These are phyloP conservation scores for Pseudonitzschia delicatissima DNA, from an alignment of 108 stramenopile genomes.

Conservation along the genomic window DNA sequence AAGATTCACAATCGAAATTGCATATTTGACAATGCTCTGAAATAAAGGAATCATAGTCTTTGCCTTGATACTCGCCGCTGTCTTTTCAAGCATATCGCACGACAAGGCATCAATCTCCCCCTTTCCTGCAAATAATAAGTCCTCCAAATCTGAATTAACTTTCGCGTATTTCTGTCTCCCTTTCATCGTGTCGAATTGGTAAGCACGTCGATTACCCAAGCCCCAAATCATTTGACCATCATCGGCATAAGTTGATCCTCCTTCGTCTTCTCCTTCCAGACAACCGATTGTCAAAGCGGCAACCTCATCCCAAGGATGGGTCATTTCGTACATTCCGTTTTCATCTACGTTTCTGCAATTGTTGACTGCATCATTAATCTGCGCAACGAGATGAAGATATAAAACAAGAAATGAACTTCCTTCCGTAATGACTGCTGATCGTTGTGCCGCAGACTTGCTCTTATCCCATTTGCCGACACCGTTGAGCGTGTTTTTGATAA, in stretches of 20 bases:
- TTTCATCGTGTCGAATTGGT: conserved; percentile 69
- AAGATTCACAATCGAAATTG: conserved; percentile 45
- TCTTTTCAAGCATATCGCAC: conserved; percentile 57
- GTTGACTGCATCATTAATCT: conserved; percentile 47
- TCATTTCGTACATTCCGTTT: conserved; percentile 35
- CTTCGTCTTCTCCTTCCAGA: conserved; percentile 57
- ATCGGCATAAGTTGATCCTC: conserved; percentile 57
- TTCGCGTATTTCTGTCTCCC: conserved; percentile 40
- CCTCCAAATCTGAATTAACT: conserved; percentile 58
- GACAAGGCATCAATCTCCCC: conserved; percentile 51
- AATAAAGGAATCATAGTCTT: conserved; percentile 62
- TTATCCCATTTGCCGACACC: conserved; percentile 49
- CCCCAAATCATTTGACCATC: conserved; percentile 79
- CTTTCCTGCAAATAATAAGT: conserved; percentile 67
- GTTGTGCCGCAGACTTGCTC: conserved; percentile 41
- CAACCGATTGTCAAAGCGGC: conserved; percentile 80
- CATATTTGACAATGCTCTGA: conserved; percentile 72
- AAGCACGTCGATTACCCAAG: conserved; percentile 61
- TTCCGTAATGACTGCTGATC: conserved; percentile 44
- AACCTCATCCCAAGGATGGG: conserved; percentile 70
- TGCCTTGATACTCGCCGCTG: conserved; percentile 46
- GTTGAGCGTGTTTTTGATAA: conserved; percentile 51
- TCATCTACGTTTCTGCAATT: conserved; percentile 43
- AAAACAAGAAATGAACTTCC: conserved; percentile 65
- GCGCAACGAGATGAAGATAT: conserved; percentile 57